These are phyloP conservation scores for Phytophthora capsici DNA, from an alignment of 352 stramenopile species.

Conservation along the genomic window DNA sequence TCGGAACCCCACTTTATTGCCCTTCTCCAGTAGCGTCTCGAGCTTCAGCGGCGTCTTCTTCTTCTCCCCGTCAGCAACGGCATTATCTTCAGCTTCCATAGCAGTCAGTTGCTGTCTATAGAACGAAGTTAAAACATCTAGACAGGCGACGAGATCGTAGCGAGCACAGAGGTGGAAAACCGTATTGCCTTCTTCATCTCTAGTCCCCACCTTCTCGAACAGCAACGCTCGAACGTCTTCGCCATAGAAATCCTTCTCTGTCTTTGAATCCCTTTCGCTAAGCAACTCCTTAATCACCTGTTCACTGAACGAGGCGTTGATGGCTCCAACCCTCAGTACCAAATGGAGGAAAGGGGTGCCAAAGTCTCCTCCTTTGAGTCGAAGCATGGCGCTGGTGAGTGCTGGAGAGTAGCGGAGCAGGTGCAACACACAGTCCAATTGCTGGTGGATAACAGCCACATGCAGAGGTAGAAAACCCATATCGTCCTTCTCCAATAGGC, in stretches of 20 bases:
- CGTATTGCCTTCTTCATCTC: conserved; percentile 79
- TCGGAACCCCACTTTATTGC: conserved; percentile 71
- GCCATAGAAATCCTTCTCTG: conserved; percentile 18
- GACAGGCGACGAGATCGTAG: conserved; percentile 54
- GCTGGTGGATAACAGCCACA: conserved; percentile 70
- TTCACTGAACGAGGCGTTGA: conserved; percentile 60
- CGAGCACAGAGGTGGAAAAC: conserved; percentile 84
- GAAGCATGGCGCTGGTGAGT: conserved; percentile 72
- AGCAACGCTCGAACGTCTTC: conserved; percentile 56
- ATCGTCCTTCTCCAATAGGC: conserved; percentile 81
- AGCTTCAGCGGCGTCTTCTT: conserved; percentile 37
- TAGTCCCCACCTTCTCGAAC: conserved; percentile 53
- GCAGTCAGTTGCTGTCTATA: conserved; percentile 40
- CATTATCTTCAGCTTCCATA: conserved; percentile 14
- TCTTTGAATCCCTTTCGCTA: not conserved
- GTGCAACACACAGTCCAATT: conserved; percentile 45
- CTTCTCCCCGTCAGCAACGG: conserved; percentile 10
- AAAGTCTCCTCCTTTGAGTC: conserved; percentile 68
- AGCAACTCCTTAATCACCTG: conserved; percentile 51
- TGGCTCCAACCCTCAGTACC: conserved; percentile 64
- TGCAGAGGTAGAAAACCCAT: conserved; percentile 87
- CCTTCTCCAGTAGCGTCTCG: conserved; percentile 53
- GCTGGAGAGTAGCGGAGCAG: conserved; percentile 68
- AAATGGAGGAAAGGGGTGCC: conserved; percentile 75
- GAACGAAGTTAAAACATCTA: conserved; percentile 58